A percentile compares a stretch with the other conserved stretches of the same genome.
These are phyloP conservation scores for Graphilbum sp. DNA, from an alignment of 2,329 filamentous ascomycete species.

Conservation along the genomic window DNA sequence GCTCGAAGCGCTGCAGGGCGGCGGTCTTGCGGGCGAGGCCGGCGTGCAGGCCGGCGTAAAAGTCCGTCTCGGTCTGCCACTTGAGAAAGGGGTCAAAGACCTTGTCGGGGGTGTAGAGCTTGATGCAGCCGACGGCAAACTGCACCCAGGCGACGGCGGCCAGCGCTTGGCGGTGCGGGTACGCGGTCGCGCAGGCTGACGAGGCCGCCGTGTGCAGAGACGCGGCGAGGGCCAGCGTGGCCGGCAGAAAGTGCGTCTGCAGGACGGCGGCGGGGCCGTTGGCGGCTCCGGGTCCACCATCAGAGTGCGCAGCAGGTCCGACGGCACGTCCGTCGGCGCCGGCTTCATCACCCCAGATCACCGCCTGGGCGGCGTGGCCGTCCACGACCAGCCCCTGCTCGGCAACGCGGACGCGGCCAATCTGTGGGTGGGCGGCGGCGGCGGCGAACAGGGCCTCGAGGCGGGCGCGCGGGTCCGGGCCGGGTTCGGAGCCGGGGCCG, in stretches of 20 bases:
- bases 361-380: too few relatives aligned
- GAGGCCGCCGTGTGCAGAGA: too few relatives aligned
- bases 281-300: too few relatives aligned
- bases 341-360: slow-evolving; percentile 4
- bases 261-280: slow-evolving; percentile 14
- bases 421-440: not conserved
- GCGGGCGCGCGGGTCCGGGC: not conserved
- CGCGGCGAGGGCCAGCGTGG: slow-evolving; percentile 26
- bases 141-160: slow-evolving; percentile 55
- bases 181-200: slow-evolving; percentile 10
- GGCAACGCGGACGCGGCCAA: not conserved
- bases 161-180: slow-evolving; percentile 13
- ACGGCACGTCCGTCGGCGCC: too few relatives aligned
- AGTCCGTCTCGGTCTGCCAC: slow-evolving; percentile 47
- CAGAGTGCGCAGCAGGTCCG: too few relatives aligned
- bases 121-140: slow-evolving; percentile 57
- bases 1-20: slow-evolving; percentile 52
- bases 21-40: slow-evolving; percentile 35
- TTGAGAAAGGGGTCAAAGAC: slow-evolving; percentile 66
- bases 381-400: too few relatives aligned
- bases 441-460: slow-evolving; percentile 13
- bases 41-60: slow-evolving; percentile 35
- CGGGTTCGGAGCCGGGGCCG: not conserved
- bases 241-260: slow-evolving; percentile 26
- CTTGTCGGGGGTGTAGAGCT: slow-evolving; percentile 72